These are phyloP conservation scores for Candida montana DNA, from an alignment of 805 yeast genomes.

Conservation along the genomic window DNA sequence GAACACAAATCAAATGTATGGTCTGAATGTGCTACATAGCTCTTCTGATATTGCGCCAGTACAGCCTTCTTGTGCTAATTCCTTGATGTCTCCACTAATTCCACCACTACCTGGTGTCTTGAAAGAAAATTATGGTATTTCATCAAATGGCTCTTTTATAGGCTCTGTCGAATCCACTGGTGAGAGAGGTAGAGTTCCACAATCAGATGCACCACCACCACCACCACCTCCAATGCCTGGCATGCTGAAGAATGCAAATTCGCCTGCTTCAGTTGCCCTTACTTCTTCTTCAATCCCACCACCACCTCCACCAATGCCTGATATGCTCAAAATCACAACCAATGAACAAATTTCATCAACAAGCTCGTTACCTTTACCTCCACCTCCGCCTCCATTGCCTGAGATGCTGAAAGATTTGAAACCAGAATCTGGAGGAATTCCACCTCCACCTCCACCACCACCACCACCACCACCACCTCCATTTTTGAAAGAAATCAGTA, in stretches of 20 bases:
- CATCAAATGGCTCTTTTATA: background rate
- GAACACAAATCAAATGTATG: background rate
- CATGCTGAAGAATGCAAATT: no score
- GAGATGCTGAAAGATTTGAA: slow-evolving; percentile 8
- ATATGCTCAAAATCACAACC: background rate
- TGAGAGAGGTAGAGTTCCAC: no score
- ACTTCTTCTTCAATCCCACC: background rate
- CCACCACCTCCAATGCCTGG: no score
- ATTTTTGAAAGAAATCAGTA: background rate
- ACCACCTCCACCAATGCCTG: background rate
- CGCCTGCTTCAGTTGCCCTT: no score
- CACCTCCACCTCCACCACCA: slow-evolving; percentile 7
- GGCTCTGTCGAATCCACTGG: no score
- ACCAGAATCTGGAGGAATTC: no score
- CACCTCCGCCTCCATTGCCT: slow-evolving; percentile 18
- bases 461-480: background rate
- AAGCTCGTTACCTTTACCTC: slow-evolving; percentile 6
- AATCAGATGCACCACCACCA: no score
- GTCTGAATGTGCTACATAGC: background rate
- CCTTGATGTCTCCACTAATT: background rate
- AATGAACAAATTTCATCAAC: background rate
- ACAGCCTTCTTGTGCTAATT: background rate
- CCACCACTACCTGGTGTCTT: slow-evolving; percentile 18
- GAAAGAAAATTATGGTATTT: background rate
- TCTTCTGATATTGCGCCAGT: background rate